phyloP scores from a whole-genome alignment of 2,329 filamentous ascomycete genomes.

The Ilyonectria mors-panacis region DNA sequence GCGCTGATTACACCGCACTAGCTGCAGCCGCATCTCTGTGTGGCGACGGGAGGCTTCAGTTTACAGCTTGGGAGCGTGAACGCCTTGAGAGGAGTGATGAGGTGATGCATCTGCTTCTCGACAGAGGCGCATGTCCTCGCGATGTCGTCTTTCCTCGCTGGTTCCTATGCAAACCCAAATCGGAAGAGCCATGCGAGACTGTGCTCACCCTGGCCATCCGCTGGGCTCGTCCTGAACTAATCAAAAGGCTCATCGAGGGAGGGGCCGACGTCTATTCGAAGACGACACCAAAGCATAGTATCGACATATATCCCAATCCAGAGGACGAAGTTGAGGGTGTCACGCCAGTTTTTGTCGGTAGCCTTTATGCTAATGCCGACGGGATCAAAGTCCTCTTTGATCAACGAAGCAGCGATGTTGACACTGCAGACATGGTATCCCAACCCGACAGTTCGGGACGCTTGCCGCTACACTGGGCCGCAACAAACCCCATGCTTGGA shows the following conservation, averaged over 20 bases:
- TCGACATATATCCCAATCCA: neutral
- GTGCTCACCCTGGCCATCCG: slow-evolving; percentile 3
- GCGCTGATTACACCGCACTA: neutral
- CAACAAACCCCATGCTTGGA: neutral
- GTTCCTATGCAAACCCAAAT: neutral
- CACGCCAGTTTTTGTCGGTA: neutral
- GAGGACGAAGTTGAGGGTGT: neutral
- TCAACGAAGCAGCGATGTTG: neutral
- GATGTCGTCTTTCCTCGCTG: slow-evolving; percentile 38
- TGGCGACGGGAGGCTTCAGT: neutral
- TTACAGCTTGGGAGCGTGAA: neutral
- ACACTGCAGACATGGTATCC: slow-evolving; percentile 11
- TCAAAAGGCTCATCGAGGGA: neutral
- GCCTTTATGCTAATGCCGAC: neutral
- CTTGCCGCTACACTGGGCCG: slow-evolving; percentile 17
- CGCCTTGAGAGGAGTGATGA: neutral
- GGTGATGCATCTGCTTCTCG: slow-evolving; percentile 7
- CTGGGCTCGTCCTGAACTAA: neutral
- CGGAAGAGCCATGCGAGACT: neutral
- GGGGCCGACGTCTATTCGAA: neutral
- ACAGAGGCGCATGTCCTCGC: neutral
- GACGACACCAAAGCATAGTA: neutral
- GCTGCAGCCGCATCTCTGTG: neutral
- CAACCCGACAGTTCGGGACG: neutral
- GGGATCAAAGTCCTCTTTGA: slow-evolving; percentile 8